Conservation (phyloP, 106 monocot species). For the Ottelia alismoides region DNA sequence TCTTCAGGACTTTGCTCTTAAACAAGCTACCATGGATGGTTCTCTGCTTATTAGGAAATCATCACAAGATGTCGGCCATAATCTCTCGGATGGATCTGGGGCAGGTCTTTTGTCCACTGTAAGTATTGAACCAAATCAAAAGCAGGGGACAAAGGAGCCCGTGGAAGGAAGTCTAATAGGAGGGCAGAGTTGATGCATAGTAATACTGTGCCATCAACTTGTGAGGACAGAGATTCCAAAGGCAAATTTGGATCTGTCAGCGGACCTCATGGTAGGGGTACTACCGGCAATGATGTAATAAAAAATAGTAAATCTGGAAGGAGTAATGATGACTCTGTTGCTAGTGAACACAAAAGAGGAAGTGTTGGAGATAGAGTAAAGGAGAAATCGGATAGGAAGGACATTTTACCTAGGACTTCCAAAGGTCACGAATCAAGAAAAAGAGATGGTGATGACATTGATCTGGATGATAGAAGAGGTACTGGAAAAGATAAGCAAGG, state of each 20-base stretch:
- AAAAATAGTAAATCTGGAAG: background rate
- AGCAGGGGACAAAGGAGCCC: background rate
- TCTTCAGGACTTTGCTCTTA: background rate
- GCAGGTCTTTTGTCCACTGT: background rate
- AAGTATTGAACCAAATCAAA: background rate
- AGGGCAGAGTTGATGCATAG: background rate
- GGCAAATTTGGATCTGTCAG: background rate
- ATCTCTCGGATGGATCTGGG: background rate
- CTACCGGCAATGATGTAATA: background rate
- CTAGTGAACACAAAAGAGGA: background rate
- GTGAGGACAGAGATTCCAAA: background rate
- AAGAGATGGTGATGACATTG: conserved; percentile 2
- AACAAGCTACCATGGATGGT: background rate
- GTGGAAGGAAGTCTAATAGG: conserved; percentile 2
- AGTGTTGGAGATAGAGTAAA: background rate
- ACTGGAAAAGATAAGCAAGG: conserved; percentile 2
- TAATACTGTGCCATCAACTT: conserved; percentile 2
- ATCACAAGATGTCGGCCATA: background rate
- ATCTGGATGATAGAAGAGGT: background rate
- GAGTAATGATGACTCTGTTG: background rate
- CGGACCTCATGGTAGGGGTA: conserved; percentile 4
- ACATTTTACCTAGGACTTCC: background rate
- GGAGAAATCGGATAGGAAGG: background rate
- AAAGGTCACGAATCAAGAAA: conserved; percentile 9
- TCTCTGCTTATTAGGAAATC: background rate